phyloP scores from a whole-genome alignment of 768 basidiomycete genomes.

The Gloeopeniophorella convolvens region DNA sequence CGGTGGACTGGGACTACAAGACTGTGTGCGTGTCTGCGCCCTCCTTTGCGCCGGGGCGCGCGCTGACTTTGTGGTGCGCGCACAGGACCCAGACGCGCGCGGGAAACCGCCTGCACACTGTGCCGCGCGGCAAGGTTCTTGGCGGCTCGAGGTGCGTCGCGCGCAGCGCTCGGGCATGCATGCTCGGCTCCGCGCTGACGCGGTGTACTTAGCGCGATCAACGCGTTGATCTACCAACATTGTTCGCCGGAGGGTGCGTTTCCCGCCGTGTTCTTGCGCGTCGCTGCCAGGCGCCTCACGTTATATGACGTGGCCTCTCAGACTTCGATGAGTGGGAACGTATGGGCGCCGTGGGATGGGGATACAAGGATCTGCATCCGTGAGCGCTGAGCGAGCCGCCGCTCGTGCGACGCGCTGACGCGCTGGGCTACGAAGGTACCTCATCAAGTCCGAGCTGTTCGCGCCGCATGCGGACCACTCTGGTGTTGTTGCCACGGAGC shows the following conservation, averaged over 20 bases:
- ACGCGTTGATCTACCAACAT: constrained; percentile 17
- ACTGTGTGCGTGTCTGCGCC: constrained; percentile 10
- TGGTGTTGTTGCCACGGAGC: constrained; percentile 5
- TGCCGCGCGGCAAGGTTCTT: constrained; percentile 16
- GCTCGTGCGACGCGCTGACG: too few species aligned
- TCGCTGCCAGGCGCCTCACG: too few species aligned
- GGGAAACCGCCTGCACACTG: constrained; percentile 5
- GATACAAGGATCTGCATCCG: constrained; percentile 21
- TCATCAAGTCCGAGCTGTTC: constrained; percentile 17
- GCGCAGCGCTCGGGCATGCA: too few species aligned
- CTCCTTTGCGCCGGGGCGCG: background rate
- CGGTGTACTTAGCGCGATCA: constrained; percentile 3
- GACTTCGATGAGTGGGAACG: constrained; percentile 23
- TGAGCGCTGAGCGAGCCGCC: background rate
- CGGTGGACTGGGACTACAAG: constrained; percentile 16
- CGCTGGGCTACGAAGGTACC: constrained; percentile 7
- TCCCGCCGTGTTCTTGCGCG: too few species aligned
- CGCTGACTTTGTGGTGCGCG: background rate
- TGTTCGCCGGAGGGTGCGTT: constrained; percentile 16
- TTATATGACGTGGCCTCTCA: background rate
- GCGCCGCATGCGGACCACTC: constrained; percentile 3
- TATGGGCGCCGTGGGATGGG: constrained; percentile 21
- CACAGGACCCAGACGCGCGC: constrained; percentile 7
- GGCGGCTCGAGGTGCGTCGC: constrained; percentile 11
- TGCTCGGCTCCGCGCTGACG: background rate